Evolutionary conservation across 2,329 filamentous ascomycete genomes (phyloP), one percentile per base, ranked within the genome.

Genomic region (Phoma sp.): DNA sequence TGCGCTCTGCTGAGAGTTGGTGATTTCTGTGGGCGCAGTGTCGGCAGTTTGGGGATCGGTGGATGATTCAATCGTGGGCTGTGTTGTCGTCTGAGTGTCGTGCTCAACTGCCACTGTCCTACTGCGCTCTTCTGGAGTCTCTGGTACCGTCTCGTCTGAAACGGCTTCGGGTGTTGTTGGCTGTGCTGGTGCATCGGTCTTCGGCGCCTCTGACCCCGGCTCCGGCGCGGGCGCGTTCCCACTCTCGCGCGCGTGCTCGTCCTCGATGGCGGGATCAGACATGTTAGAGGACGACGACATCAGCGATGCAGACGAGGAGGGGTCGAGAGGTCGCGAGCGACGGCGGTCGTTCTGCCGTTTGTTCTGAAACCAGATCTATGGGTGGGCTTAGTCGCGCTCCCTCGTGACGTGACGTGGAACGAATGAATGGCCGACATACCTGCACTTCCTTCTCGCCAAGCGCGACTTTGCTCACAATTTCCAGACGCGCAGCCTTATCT

Each of bases 301-400:
- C 7, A 72, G 58, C 25, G 67, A 66, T 14, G 72, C 62, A 23
- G 62, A 65, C 5, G 71, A 73, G 23, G 72, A 68, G 22, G 62
- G 58, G 22, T 74, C 69, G 33, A 96, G 82, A 41, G 93, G 92
- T 64, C 90, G 89, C 50, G 91, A 91, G 79, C 93, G 96, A 63
- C 93, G 86, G 66, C 93, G 86, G 73, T 96, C 91, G 75, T 96
- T 96, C 75, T 98, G 93, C 27, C 59, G 49, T 48, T 58, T 55
- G 41, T 97, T 97, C 71, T 97, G 93, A 77, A 97, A 97, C 93
- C 93, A 98, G 66, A 97, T 96, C 93, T 97, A 64, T 38, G 39
- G 33, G 54, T 38, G 52, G 67, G 64, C 62, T 64, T 57, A 54
- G 58, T 51, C 60, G 60, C 70, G 60, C 60, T 43, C 57, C 55